Base-by-base conservation (phyloP, 106 monocot species). In the Dioscorea zingiberensis region DNA sequence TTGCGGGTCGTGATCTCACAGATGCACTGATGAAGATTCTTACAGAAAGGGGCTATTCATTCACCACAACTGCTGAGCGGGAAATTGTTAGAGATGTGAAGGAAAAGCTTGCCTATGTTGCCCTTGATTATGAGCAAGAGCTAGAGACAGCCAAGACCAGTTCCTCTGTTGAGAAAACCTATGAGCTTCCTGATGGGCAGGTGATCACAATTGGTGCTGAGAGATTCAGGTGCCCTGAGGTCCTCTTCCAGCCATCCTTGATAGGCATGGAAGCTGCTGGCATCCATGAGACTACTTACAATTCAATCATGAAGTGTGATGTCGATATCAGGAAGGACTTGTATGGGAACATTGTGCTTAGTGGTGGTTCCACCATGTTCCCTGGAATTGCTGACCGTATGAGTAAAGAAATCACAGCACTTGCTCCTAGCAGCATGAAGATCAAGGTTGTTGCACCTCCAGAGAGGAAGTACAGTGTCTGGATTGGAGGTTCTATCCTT, bases 221-320 rank as follows among this genome's bases (percentile, higher is more conserved):
- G 63, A 64, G 73, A 47, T 73, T 73, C 67, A 74, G 66, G 58
- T 74, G 74, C 66, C 74, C 74, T 0, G 74, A 74, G 49, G 74
- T 74, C 32, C 74, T 74, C 74, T 74, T 74, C 74, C 74, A 74
- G 66, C 74, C 74, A 53, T 66, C 66, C 21, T 47, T 74, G 60
- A 67, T 67, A 0, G 74, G 74, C 10, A 74, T 74, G 74, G 66
- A 74, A 67, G 74, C 74, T 67, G 74, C 74, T 48, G 74, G 74
- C 10, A 67, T 74, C 30, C 74, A 74, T 26, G 66, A 74, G 74
- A 67, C 74, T 18, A 74, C 66, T 3, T 74, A 74, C 48, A 74
- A 74, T 60, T 74, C 74, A 30, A 74, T 74, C 74, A 74, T 74
- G 74, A 74, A 74, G 66, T 74, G 74, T 59, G 74, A 74, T 54